Base-by-base conservation (phyloP, 305 asterid genomes). In the Fraxinus dipetala region DNA sequence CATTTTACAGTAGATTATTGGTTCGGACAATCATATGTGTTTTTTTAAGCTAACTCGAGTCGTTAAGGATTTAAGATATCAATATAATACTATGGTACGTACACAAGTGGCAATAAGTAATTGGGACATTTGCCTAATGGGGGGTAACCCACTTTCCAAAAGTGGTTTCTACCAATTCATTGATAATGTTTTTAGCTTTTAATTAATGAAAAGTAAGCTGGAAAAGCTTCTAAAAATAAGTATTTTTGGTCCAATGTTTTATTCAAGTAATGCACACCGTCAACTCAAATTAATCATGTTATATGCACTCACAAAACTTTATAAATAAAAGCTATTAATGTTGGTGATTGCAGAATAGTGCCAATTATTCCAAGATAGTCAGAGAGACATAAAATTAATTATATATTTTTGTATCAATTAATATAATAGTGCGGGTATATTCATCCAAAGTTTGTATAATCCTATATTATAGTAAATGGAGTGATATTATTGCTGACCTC, bases 91-190 rank as follows among this genome's bases (percentile, higher is more conserved):
- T 28, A 30, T 20, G 78, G 56, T 5, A 74, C 78, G 54, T 40
- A 74, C 67, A 6, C 26, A 6, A 18, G 28, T 36, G 78, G 56
- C 78, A 74, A 22, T 16, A n/a, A 5, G 35, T 20, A 8, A 69
- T 74, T 74, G 59, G 56, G 77, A n/a, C 77, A 34, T 74, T 74
- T 72, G 76, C 45, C 45, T 6, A 31, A 72, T 31, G 45, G 7
- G 45, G 43, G 45, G 45, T 35, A 72, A 72, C n/a, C 78, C 78
- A 35, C 20, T 74, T 74, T 36, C 56, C 78, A 36, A 36, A 74
- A 74, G 77, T 72, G 77, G 77, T 16, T 31, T 72, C 48, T 32
- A n/a, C 38, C 45, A 30, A 72, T 30, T 72, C 76, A 72, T 72
- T 7, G 78, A 74, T 34, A 74, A 74, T 74, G 32, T 74, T 30